phyloP scores from a whole-genome alignment of 192 early-diverging fungal species.

The Coemansia sp. region DNA sequence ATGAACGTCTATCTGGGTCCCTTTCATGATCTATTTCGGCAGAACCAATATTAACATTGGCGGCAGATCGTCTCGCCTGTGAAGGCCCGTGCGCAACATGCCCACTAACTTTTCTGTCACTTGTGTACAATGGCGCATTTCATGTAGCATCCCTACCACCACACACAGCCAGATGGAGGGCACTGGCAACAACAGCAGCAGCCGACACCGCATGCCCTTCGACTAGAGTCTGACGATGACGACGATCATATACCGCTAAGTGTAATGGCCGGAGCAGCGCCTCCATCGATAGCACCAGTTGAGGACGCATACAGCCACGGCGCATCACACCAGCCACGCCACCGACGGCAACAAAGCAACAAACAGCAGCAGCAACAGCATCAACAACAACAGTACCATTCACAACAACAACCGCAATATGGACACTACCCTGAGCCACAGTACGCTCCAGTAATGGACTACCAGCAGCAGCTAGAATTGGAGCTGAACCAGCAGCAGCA shows the following conservation, averaged over 20 bases:
- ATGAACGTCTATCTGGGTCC: neutral
- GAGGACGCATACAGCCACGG: slow-evolving; percentile 5
- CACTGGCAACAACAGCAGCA: slow-evolving; percentile 17
- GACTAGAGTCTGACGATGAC: slow-evolving; percentile 12
- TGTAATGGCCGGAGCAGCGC: slow-evolving; percentile 21
- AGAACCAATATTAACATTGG: neutral
- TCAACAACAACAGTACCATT: slow-evolving; percentile 9
- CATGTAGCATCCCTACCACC: slow-evolving; percentile 23
- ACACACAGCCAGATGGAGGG: slow-evolving; percentile 5
- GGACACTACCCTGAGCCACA: slow-evolving; percentile 17
- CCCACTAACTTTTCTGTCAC: neutral
- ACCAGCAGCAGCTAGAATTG: slow-evolving; percentile 44
- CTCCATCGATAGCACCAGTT: neutral
- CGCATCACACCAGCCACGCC: slow-evolving; percentile 9
- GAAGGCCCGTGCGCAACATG: neutral
- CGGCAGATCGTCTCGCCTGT: neutral
- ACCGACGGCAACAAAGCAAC: slow-evolving; percentile 18
- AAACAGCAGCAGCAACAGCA: slow-evolving; percentile 14
- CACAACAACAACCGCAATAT: slow-evolving; percentile 21
- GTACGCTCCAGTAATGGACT: slow-evolving; percentile 16
- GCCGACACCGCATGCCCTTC: neutral
- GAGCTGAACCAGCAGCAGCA: slow-evolving; percentile 52
- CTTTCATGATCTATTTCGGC: neutral
- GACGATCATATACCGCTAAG: slow-evolving; percentile 42
- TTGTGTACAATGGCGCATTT: neutral